Percentiles rank a stretch among this genome's conserved stretches.
These are phyloP conservation scores for Anaeromyces robustus DNA, from an alignment of 192 early-diverging fungal genomes.

Conservation along the genomic window DNA sequence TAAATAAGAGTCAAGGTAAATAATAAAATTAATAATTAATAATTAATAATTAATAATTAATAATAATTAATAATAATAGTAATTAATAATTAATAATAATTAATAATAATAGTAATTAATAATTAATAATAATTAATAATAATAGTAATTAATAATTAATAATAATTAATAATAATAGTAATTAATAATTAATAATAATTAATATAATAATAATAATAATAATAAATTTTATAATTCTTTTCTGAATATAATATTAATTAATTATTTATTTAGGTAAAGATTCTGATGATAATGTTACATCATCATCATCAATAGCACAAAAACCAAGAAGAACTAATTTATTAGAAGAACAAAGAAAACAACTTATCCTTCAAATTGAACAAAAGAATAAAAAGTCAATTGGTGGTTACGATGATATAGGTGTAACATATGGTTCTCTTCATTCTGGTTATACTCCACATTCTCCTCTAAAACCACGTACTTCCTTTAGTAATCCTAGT, in stretches of 20 bases:
- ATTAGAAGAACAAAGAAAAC: not conserved
- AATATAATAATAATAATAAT: not conserved
- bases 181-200: too few relatives aligned
- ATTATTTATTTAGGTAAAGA: not conserved
- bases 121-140: too few relatives aligned
- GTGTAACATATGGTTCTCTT: not conserved
- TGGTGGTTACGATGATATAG: not conserved
- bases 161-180: too few relatives aligned
- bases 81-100: too few relatives aligned
- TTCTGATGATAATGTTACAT: not conserved
- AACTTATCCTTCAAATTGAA: not conserved
- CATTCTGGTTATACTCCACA: not conserved
- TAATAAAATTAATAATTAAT: not conserved
- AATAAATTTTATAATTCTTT: not conserved
- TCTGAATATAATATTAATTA: too few relatives aligned
- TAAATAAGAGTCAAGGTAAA: not conserved
- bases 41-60: too few relatives aligned
- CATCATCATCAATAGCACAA: not conserved
- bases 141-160: too few relatives aligned
- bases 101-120: too few relatives aligned
- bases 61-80: too few relatives aligned
- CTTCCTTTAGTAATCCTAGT: slow-evolving; percentile 2
- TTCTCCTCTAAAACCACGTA: slow-evolving; percentile 12
- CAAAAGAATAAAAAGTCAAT: not conserved
- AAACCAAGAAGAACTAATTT: not conserved